Evolutionary conservation across 176 grass and related monocot genomes (phyloP), one percentile per base, ranked within the genome.

Genomic region (Ensete glaucum): DNA sequence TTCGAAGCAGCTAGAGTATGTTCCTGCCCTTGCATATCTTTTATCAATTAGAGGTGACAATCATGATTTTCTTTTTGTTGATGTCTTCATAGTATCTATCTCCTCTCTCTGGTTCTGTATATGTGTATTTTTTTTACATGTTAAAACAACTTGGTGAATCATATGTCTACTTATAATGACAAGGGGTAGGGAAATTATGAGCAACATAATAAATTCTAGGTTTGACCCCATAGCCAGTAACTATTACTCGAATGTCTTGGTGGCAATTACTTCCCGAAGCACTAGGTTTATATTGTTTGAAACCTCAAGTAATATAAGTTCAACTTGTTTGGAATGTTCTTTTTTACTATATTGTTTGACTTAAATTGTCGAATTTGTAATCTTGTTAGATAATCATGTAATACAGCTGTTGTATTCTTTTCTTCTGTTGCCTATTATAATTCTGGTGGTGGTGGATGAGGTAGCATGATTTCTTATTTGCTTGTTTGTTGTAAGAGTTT

Each of bases 1-100:
- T 89, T 87, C 49, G 90, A 87, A 58, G 90, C 95, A 79, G 85
- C 88, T 68, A 89, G 73, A 88, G 90, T 98, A 94, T 73, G 78
- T 57, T 64, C 34, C 8, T 73, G 1, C 53, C 34, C 51, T 54
- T 54, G 22, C 53, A 55, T 22, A 29, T 29, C 5, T 17, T 58
- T 56, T 59, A 43, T 58, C 25, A n/a, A 59, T 59, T 43, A 9
- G 24, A 26, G 62, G 9, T 26, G 23, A 23, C 10, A 2, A 26
- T n/a, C 17, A 60, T 60, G n/a, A 19, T n/a, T 60, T n/a, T 60
- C 57, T 17, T 60, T 60, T 60, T 8, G 2, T 5, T 60, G 16
- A 8, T 17, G 1, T 60, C 3, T n/a, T 20, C 16, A n/a, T 60
- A 1, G 17, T n/a, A n/a, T 7, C 13, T n/a, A n/a, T 7, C 13